phyloP scores from a whole-genome alignment of 208 protist species.

The Crithidia bombi region DNA sequence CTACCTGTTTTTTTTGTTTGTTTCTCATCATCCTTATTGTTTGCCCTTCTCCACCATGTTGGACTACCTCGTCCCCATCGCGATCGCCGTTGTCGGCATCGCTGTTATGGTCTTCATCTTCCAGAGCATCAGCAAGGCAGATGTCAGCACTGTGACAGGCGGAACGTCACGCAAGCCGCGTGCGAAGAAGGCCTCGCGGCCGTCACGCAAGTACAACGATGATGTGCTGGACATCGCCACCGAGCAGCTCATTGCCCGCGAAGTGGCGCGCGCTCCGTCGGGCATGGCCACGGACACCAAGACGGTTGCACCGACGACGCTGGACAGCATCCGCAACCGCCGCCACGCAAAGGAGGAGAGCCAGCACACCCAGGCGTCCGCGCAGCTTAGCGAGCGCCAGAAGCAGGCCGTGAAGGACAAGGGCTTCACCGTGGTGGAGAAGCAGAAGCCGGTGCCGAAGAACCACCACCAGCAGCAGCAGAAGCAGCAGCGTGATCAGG shows the following conservation, averaged over 20 bases:
- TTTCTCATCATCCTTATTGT: constrained; percentile 10
- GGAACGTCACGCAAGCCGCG: constrained; percentile 34
- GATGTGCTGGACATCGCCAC: constrained; percentile 58
- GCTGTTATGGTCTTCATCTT: constrained; percentile 79
- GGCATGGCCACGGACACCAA: constrained; percentile 67
- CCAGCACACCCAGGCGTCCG: constrained; percentile 11
- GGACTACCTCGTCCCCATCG: constrained; percentile 75
- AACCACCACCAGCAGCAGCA: constrained; percentile 31
- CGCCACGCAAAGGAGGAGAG: constrained; percentile 35
- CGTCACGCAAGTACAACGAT: constrained; percentile 47
- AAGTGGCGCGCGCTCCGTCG: constrained; percentile 52
- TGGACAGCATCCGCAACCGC: constrained; percentile 50
- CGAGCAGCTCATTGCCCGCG: constrained; percentile 71
- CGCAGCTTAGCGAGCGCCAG: constrained; percentile 48
- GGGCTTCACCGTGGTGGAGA: constrained; percentile 55
- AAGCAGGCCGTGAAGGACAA: constrained; percentile 48
- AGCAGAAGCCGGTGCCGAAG: constrained; percentile 25
- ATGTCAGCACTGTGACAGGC: constrained; percentile 24
- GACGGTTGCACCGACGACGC: constrained; percentile 40
- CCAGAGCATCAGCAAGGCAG: constrained; percentile 48
- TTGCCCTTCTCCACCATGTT: constrained; percentile 36
- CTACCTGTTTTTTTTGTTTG: constrained; percentile 11
- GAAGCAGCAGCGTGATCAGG: constrained; percentile 21
- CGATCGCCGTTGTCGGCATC: constrained; percentile 57
- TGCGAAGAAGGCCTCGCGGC: constrained; percentile 38